A percentile compares a stretch with the other conserved stretches of the same genome.
Evolutionary conservation across 2,329 filamentous ascomycete genomes (phyloP).

Genomic region (Ophiostoma tasmaniense): DNA sequence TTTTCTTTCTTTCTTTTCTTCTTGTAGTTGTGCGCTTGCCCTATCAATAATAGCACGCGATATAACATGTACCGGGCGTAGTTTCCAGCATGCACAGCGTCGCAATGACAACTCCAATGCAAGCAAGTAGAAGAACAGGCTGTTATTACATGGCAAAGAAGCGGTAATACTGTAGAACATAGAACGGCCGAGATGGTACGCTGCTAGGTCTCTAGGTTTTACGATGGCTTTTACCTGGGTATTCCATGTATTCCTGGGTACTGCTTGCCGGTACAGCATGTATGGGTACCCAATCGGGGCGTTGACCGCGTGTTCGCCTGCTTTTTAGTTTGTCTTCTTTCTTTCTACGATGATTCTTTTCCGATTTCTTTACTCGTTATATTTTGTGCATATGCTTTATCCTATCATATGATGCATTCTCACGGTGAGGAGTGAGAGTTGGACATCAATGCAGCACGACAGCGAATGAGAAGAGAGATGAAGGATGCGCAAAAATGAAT

Average conservation of each 20-base stretch:
- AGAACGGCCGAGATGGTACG: neutral
- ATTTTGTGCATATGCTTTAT: neutral
- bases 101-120: neutral
- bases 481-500: too few species aligned
- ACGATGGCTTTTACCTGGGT: too few species aligned
- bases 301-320: neutral
- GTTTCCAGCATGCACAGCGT: slow-evolving; percentile 5
- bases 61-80: neutral
- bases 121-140: neutral
- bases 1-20: too few species aligned
- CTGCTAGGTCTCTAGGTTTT: too few species aligned
- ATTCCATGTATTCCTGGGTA: too few species aligned
- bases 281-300: slow-evolving; percentile 15
- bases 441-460: slow-evolving; percentile 13
- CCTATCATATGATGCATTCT: neutral
- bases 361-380: neutral
- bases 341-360: neutral
- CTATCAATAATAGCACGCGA: too few species aligned
- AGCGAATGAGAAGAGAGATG: neutral
- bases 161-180: neutral
- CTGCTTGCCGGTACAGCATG: neutral
- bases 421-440: slow-evolving; percentile 12
- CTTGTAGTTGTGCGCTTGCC: too few species aligned
- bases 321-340: neutral
- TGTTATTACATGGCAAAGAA: neutral